Evolutionary conservation across 1,284 basidiomycete genomes (phyloP), one percentile per base, ranked within the genome.

Genomic region (Rhodotorula sp.): DNA sequence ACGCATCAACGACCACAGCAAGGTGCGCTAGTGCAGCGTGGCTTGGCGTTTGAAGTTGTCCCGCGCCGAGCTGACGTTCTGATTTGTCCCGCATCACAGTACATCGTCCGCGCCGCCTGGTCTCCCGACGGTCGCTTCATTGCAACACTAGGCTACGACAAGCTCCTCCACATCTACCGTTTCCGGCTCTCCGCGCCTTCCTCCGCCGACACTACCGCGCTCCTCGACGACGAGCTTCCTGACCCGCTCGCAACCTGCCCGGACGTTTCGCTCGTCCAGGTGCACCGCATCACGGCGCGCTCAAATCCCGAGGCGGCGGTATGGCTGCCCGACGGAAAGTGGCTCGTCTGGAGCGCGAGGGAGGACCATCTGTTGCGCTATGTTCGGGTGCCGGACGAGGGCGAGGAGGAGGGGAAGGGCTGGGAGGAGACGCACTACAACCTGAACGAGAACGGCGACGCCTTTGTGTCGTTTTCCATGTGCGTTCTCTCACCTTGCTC

Each of bases 291-390:
- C 41, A 41, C 60, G 19, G 55, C 68, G 3, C 60, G 64, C 1
- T 70, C 72, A 4, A 72, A 78, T 55, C 76, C 76, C 17, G 79
- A 80, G 64, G 76, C 76, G 19, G 69, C 67, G 22, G 61, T 74
- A 3, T 80, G 78, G 61, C 61, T 78, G 25, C 76, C 77, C 4
- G 67, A 66, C 29, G 69, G 73, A 8, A 27, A n/a, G 17, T 62
- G 71, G 55, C 66, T 80, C 39, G 74, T 75, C 13, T 80, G 61
- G 63, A 59, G 66, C 0, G 56, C 70, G 1, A 25, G 79, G 50
- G 78, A 79, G 32, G 78, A 79, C 58, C 72, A 79, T 57, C 62
- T 77, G 7, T 55, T 80, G 39, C 70, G 77, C n/a, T 77, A 79
- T 57, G 36, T 78, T n/a, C 19, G 36, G 2, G 32, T 78, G 15